Evolutionary conservation across 768 basidiomycete genomes (phyloP).

Genomic region (Boletellus ananas): DNA sequence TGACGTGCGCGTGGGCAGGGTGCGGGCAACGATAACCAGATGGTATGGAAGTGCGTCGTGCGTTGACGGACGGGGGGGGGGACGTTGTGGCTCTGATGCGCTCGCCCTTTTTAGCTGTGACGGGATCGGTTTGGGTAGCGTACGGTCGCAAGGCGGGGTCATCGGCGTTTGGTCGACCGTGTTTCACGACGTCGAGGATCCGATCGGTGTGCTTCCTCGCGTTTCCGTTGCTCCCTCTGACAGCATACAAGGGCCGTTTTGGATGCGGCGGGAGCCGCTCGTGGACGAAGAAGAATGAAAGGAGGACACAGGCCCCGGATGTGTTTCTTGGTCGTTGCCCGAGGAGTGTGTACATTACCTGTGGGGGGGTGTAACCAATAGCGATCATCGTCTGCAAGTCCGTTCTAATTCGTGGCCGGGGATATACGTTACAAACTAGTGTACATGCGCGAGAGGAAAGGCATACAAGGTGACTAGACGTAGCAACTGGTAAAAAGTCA

Average conservation of each 20-base stretch:
- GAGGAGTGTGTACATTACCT: neutral
- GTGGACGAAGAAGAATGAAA: conserved; percentile 25
- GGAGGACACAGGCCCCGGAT: too few relatives aligned
- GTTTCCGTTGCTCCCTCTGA: neutral
- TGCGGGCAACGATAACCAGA: conserved; percentile 49
- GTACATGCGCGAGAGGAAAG: too few relatives aligned
- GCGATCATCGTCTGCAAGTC: neutral
- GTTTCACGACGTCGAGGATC: conserved; percentile 44
- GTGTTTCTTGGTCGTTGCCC: too few relatives aligned
- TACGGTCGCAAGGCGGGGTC: conserved; percentile 57
- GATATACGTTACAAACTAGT: neutral
- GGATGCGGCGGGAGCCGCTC: conserved; percentile 25
- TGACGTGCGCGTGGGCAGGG: conserved; percentile 26
- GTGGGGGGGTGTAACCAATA: too few relatives aligned
- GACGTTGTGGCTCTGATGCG: neutral
- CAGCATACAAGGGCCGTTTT: conserved; percentile 31
- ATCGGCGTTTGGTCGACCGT: conserved; percentile 53
- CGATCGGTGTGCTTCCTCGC: conserved; percentile 36
- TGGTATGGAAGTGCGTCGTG: conserved; percentile 52
- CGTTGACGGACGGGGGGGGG: too few relatives aligned
- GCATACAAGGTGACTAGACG: too few relatives aligned
- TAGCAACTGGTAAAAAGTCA: too few relatives aligned
- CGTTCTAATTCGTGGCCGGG: neutral
- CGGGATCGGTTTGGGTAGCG: conserved; percentile 57
- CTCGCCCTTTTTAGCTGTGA: conserved; percentile 41